Conservation (phyloP, 371 early-diverging fungal genomes). For the Mortierella sp. region DNA sequence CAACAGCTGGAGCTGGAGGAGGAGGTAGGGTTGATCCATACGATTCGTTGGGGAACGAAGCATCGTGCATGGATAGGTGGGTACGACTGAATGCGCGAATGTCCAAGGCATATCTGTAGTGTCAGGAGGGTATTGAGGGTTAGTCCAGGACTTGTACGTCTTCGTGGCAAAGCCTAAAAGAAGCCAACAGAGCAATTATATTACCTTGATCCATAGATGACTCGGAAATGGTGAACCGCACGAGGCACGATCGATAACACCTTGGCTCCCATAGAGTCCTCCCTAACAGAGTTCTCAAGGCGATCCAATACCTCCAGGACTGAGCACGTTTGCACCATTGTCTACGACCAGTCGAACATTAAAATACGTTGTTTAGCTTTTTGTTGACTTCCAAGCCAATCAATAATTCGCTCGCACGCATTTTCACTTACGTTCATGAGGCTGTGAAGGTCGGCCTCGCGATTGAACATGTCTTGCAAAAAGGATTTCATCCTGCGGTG, state of each 20-base stretch:
- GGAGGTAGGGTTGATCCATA: conserved; percentile 36
- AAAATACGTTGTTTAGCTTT: neutral
- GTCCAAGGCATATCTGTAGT: conserved; percentile 42
- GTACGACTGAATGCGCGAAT: conserved; percentile 44
- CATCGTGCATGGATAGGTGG: conserved; percentile 49
- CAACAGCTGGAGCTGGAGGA: conserved; percentile 37
- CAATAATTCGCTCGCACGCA: neutral
- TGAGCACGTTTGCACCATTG: conserved; percentile 38
- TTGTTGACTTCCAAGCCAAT: neutral
- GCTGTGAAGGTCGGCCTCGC: conserved; percentile 45
- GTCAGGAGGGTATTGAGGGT: neutral
- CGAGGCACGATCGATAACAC: conserved; percentile 68
- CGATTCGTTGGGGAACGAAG: conserved; percentile 47
- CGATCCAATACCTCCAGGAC: conserved; percentile 47
- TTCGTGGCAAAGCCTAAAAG: neutral
- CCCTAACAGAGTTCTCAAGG: conserved; percentile 46
- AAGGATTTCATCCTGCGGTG: conserved; percentile 48
- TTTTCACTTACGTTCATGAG: conserved; percentile 45
- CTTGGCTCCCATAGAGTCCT: conserved; percentile 45
- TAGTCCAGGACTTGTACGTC: neutral
- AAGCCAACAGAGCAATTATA: neutral
- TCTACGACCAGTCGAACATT: conserved; percentile 21
- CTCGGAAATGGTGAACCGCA: conserved; percentile 66
- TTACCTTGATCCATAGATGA: conserved; percentile 70
- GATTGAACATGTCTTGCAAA: conserved; percentile 55